Evolutionary conservation across 2,329 filamentous ascomycete species (phyloP).

Genomic region (Sclerotinia borealis): DNA sequence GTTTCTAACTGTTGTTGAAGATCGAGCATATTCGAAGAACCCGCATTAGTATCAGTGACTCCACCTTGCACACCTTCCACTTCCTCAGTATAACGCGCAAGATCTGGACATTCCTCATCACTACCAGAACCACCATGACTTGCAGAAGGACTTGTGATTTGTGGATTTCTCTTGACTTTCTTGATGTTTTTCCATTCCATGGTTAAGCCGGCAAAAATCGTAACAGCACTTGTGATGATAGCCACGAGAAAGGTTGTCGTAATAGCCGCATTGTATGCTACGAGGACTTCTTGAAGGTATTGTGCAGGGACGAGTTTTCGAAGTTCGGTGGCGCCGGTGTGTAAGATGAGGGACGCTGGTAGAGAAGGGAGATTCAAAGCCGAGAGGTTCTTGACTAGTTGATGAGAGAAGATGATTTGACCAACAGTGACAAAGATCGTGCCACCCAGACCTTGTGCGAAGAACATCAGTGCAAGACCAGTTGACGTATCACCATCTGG

Average conservation of each 20-base stretch:
- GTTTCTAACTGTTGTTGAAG: background rate
- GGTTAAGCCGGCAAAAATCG: constrained; percentile 39
- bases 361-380: constrained; percentile 9
- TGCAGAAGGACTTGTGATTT: background rate
- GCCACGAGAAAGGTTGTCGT: constrained; percentile 48
- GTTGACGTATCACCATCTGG: constrained; percentile 26
- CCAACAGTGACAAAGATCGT: constrained; percentile 33
- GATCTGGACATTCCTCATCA: background rate
- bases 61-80: background rate
- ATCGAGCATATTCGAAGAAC: background rate
- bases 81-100: background rate
- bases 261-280: constrained; percentile 49
- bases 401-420: constrained; percentile 25
- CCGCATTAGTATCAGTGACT: too few species aligned
- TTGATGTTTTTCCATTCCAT: constrained; percentile 55
- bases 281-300: constrained; percentile 41
- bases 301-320: constrained; percentile 34
- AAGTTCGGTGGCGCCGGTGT: constrained; percentile 47
- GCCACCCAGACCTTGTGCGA: constrained; percentile 35
- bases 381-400: constrained; percentile 23
- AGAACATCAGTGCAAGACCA: constrained; percentile 33
- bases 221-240: constrained; percentile 45
- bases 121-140: background rate
- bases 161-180: constrained; percentile 33
- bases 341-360: constrained; percentile 17